Conservation (phyloP, 331 rosid genomes). For the Quercus tomentella region DNA sequence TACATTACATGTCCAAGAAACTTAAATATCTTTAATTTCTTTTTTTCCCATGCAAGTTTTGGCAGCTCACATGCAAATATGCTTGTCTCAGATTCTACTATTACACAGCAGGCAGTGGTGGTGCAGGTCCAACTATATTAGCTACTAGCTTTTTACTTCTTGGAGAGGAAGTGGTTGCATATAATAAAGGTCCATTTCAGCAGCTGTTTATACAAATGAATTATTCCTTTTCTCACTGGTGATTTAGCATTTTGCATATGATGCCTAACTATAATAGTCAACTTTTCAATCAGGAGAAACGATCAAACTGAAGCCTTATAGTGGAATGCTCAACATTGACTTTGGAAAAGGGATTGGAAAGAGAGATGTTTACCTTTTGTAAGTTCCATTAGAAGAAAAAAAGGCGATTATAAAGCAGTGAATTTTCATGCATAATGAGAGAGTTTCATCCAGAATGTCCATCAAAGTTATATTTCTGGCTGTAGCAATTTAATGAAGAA, state of each 20-base stretch:
- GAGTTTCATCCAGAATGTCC: background rate
- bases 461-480: background rate
- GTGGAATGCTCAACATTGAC: slow-evolving; percentile 91
- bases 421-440: background rate
- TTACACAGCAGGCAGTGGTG: slow-evolving; percentile 95
- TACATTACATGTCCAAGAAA: background rate
- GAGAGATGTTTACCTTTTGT: slow-evolving; percentile 88
- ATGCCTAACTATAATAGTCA: slow-evolving; percentile 40
- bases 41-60: background rate
- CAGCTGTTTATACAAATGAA: background rate
- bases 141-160: slow-evolving; percentile 87
- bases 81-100: slow-evolving; percentile 70
- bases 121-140: slow-evolving; percentile 93
- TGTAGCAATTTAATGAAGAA: background rate
- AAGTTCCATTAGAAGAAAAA: slow-evolving; percentile 33
- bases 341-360: slow-evolving; percentile 95
- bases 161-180: slow-evolving; percentile 95
- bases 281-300: slow-evolving; percentile 66
- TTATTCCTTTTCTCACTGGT: slow-evolving; percentile 21
- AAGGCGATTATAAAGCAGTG: slow-evolving; percentile 14
- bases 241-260: slow-evolving; percentile 30
- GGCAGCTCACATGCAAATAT: background rate
- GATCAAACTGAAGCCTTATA: slow-evolving; percentile 87
- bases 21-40: background rate
- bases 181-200: slow-evolving; percentile 62